These are phyloP conservation scores for Rhizopogon vinicolor DNA, from an alignment of 768 basidiomycete species.

Conservation along the genomic window DNA sequence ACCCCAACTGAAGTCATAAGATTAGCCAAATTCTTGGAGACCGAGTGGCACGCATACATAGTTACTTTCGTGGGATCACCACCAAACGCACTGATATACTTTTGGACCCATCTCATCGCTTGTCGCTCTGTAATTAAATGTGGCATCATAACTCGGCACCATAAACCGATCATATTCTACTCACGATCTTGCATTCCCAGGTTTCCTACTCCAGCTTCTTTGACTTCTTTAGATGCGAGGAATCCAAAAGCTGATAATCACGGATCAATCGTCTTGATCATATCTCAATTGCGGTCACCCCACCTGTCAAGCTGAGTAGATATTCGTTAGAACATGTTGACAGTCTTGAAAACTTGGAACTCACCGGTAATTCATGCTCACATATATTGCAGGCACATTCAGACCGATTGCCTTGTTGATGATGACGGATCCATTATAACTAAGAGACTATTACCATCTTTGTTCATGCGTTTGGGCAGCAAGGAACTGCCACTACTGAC, in stretches of 20 bases:
- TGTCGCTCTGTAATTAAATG: too few species aligned
- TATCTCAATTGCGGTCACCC: neutral
- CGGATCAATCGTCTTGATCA: neutral
- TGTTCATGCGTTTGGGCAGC: neutral
- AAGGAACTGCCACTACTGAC: conserved; percentile 1
- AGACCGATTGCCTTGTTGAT: conserved; percentile 27
- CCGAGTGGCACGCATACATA: conserved; percentile 32
- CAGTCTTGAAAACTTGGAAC: neutral
- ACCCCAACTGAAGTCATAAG: conserved; percentile 15
- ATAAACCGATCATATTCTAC: conserved; percentile 8
- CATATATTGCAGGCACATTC: conserved; percentile 31
- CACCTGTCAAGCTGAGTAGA: conserved; percentile 7
- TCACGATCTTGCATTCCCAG: conserved; percentile 64
- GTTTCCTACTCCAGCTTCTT: conserved; percentile 50
- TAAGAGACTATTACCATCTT: neutral
- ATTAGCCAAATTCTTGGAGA: neutral
- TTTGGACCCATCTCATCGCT: too few species aligned
- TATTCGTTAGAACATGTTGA: neutral
- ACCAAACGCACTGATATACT: too few species aligned
- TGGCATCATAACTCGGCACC: too few species aligned
- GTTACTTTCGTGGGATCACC: conserved; percentile 35
- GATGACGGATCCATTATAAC: conserved; percentile 17
- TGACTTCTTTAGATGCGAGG: conserved; percentile 46
- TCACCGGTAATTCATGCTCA: conserved; percentile 39
- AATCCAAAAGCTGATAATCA: conserved; percentile 36